These are phyloP conservation scores for Elaeis guineensis DNA, from an alignment of 176 grass and related monocot genomes.

Conservation along the genomic window DNA sequence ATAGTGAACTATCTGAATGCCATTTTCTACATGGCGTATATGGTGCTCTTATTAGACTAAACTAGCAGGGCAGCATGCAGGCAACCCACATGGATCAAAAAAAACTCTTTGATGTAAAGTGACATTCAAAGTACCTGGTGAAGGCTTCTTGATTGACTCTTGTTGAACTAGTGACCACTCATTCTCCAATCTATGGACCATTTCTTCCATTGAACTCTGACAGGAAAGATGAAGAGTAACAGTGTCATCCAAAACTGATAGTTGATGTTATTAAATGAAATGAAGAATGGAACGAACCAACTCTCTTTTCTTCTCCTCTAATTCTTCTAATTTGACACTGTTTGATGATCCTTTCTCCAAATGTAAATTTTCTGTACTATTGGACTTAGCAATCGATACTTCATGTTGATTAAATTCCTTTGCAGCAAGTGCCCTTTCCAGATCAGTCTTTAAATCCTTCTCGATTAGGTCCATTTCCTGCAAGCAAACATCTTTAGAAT, in stretches of 20 bases:
- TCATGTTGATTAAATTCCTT: slow-evolving; percentile 38
- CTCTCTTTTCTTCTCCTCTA: slow-evolving; percentile 68
- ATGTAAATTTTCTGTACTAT: slow-evolving; percentile 33
- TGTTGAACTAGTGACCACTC: slow-evolving; percentile 59
- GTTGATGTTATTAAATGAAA: slow-evolving; percentile 9
- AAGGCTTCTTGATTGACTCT: slow-evolving; percentile 72
- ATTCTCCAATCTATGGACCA: slow-evolving; percentile 55
- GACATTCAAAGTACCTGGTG: slow-evolving; percentile 43
- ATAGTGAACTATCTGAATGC: too few relatives aligned
- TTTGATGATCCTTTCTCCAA: slow-evolving; percentile 41
- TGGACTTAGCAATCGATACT: slow-evolving; percentile 30
- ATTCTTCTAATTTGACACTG: slow-evolving; percentile 52
- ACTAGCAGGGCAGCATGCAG: too few relatives aligned
- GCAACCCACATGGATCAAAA: too few relatives aligned
- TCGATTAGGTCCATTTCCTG: slow-evolving; percentile 60
- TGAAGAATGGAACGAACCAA: slow-evolving; percentile 26
- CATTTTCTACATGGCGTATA: too few relatives aligned
- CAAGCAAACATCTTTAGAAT: background rate
- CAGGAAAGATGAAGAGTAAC: background rate
- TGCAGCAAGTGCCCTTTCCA: slow-evolving; percentile 48
- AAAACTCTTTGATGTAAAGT: too few relatives aligned
- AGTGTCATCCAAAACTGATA: background rate
- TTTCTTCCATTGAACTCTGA: slow-evolving; percentile 55
- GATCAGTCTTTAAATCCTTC: slow-evolving; percentile 45
- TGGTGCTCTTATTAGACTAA: too few relatives aligned